Base-by-base conservation (phyloP, 179 eudicot species). In the Pouteria campechiana region DNA sequence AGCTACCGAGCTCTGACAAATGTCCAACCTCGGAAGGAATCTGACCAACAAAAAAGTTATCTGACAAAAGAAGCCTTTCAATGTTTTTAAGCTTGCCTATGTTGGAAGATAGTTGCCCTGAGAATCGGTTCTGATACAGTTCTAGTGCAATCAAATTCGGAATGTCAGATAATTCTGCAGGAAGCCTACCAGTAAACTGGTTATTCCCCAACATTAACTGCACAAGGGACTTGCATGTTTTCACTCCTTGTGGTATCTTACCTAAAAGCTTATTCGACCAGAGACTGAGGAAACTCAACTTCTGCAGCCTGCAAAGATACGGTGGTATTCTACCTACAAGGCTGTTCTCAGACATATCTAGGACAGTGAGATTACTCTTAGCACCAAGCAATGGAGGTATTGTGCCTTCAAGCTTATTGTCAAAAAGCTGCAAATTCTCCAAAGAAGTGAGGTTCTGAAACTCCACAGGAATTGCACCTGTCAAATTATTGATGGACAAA, bases 181-280 rank as follows among this genome's bases (percentile, higher is more conserved):
- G 61, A 12, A 74, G 65, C 56, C 67, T 66, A 20, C 81, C 73
- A 1, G 68, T 70, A 15, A 74, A 65, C 37, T 34, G 52, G 42
- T 74, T 74, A 22, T 69, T 67, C 23, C 81, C 76, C 18, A 74
- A 32, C 81, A 74, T 74, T 32, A 74, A 52, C 47, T 61, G 70
- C 50, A 48, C 46, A 21, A 74, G 67, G 18, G 76, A 54, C 37
- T 58, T 45, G 52, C 80, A 74, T 6, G 59, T 65, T 59, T 58
- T 62, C 4, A 74, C 37, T 41, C 58, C 76, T 51, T 54, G 52
- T 23, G 80, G 76, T 10, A 74, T 56, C 40, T 69, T 65, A 27
- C 80, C 73, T 22, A 73, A 54, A 54, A 74, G 52, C 50, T 47
- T 65, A 44, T 74, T 74, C 3, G 64, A 69, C 18, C 80, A 75